Base-by-base conservation (phyloP, 768 basidiomycete species). In the Stropharia rugosoannulata region DNA sequence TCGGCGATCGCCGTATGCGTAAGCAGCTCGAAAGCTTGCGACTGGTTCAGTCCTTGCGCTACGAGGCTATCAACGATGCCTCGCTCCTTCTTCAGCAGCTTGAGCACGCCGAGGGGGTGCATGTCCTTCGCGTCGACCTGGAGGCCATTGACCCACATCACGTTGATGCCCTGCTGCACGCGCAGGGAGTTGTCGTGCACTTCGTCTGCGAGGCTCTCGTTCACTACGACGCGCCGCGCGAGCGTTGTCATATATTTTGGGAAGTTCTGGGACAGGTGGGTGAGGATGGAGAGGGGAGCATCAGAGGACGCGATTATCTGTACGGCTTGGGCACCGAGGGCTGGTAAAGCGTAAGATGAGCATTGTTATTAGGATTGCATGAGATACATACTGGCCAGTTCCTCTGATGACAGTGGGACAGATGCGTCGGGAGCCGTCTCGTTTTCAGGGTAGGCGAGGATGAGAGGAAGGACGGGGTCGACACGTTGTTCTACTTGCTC, bases 71-170 rank as follows among this genome's bases (percentile, higher is more conserved):
- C 63, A 58, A 95, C 80, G 8, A 85, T 69, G 3, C 68, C 65
- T 19, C 89, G 80, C 72, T 98, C 96, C 64, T 83, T 85, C 56
- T 85, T 81, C 59, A 97, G 62, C 25, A 86, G 70, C n/a, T 84
- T 77, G 49, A 95, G 68, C 3, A 98, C 77, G 4, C 79, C 81
- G 54, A 93, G 89, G 0, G 88, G 82, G 52, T 86, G 84, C 53
- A 91, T 69, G 40, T 95, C 90, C 36, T 80, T 80, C 36, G 82
- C 78, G 2, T 74, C 66, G 8, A 96, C 62, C 12, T 68, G 61
- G 4, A 80, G 75, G 0, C 96, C 97, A 58, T 98, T 98, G 22
- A 96, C 67, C 90, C 92, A 97, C 38, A 87, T 76, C 57, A 80
- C 70, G 66, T 77, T 86, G 37, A 75, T 59, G 1, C 87, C 85